Evolutionary conservation across 257 asterid genomes (phyloP).

Genomic region (Phtheirospermum japonicum): DNA sequence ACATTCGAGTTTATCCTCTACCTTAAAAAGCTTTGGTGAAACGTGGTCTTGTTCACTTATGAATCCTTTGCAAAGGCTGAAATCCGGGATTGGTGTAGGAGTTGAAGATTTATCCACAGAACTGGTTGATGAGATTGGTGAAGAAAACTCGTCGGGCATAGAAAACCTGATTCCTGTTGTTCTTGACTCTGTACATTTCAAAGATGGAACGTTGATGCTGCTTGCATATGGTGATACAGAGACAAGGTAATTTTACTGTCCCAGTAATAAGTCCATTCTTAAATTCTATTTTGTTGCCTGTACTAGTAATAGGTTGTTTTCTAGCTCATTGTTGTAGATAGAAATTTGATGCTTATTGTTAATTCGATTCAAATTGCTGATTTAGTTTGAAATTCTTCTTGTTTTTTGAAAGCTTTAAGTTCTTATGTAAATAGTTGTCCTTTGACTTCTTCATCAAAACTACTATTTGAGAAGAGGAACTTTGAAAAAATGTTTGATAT

Average conservation of each 20-base stretch:
- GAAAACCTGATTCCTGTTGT: constrained; percentile 65
- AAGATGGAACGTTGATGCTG: constrained; percentile 84
- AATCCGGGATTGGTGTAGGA: constrained; percentile 57
- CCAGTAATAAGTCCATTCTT: constrained; percentile 22
- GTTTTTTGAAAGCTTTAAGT: constrained; percentile 15
- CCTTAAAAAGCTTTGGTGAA: constrained; percentile 40
- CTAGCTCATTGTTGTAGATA: not conserved
- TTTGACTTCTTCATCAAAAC: constrained; percentile 7
- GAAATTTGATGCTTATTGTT: not conserved
- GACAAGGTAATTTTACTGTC: constrained; percentile 62
- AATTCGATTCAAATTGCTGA: not conserved
- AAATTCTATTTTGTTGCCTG: constrained; percentile 18
- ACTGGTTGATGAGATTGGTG: constrained; percentile 56
- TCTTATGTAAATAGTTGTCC: constrained; percentile 5
- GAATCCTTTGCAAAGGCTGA: constrained; percentile 56
- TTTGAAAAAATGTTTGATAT: constrained; percentile 9
- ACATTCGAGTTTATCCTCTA: constrained; percentile 40
- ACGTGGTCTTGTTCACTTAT: constrained; percentile 46
- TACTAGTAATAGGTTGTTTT: constrained; percentile 11
- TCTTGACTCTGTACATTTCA: constrained; percentile 81
- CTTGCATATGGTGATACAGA: constrained; percentile 95
- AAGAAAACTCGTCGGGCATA: constrained; percentile 45
- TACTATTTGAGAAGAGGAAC: constrained; percentile 16
- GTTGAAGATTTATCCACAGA: constrained; percentile 68
- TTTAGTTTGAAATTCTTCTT: constrained; percentile 14